phyloP scores from a whole-genome alignment of 371 early-diverging fungal species.

The Syncephalis plumigaleata region DNA sequence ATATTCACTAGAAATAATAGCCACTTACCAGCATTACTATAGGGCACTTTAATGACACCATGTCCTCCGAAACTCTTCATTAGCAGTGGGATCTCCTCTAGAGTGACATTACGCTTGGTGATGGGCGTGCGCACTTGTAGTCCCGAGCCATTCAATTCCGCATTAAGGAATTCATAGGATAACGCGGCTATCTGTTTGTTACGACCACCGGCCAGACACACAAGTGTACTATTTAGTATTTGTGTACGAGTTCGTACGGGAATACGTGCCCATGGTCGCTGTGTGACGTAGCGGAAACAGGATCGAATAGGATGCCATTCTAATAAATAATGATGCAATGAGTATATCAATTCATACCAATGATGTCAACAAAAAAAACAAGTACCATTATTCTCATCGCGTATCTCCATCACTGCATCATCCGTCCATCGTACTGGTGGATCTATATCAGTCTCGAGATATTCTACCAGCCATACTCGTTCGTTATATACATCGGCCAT shows the following conservation, averaged over 20 bases:
- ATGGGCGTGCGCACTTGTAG: constrained; percentile 73
- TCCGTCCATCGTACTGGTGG: constrained; percentile 63
- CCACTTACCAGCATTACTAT: constrained; percentile 57
- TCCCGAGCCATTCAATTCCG: constrained; percentile 52
- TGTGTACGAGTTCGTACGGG: constrained; percentile 65
- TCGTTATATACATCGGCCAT: constrained; percentile 73
- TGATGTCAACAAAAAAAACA: not conserved
- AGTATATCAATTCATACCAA: not conserved
- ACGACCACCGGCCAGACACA: constrained; percentile 83
- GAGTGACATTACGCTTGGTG: constrained; percentile 76
- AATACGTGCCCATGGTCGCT: constrained; percentile 86
- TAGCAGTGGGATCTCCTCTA: constrained; percentile 75
- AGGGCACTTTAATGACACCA: constrained; percentile 84
- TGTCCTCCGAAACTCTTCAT: constrained; percentile 78
- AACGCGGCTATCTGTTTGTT: constrained; percentile 93
- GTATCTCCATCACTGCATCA: constrained; percentile 56
- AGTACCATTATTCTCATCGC: constrained; percentile 43
- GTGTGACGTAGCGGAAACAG: constrained; percentile 84
- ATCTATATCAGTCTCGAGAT: constrained; percentile 50
- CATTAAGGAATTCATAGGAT: constrained; percentile 82
- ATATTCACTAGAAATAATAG: constrained; percentile 10
- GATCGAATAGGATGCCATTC: constrained; percentile 80
- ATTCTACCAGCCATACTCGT: constrained; percentile 75
- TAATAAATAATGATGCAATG: constrained; percentile 1
- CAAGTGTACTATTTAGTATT: constrained; percentile 78